Conservation (phyloP, 805 yeast genomes). For the Saccharomycopsis guyanensis region DNA sequence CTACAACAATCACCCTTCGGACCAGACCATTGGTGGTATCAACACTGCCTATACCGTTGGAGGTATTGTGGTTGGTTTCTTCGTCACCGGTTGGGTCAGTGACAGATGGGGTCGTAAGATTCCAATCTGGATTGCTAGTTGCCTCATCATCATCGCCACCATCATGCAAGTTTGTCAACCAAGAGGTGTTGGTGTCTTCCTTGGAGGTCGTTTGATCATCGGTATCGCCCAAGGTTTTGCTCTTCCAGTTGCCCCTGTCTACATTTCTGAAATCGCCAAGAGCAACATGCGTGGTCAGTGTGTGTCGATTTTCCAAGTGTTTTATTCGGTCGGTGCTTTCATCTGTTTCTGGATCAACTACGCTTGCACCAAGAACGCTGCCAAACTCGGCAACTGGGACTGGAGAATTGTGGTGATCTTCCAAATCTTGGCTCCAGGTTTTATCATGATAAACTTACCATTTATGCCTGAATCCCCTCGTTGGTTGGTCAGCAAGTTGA, state of each 20-base stretch:
- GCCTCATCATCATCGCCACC: constrained; percentile 17
- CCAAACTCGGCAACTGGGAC: constrained; percentile 31
- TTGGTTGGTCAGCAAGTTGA: constrained; percentile 34
- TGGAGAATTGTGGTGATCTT: constrained; percentile 37
- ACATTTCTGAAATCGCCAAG: constrained; percentile 36
- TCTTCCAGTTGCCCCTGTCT: constrained; percentile 35
- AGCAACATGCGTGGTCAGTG: constrained; percentile 37
- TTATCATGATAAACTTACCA: constrained; percentile 20
- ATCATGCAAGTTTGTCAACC: constrained; percentile 22
- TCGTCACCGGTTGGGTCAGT: constrained; percentile 22
- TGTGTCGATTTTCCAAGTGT: constrained; percentile 38
- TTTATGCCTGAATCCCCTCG: constrained; percentile 46
- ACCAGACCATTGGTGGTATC: constrained; percentile 22
- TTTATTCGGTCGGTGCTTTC: constrained; percentile 37
- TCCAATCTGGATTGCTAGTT: constrained; percentile 18
- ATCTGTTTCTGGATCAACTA: constrained; percentile 38
- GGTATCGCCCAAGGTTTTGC: constrained; percentile 39
- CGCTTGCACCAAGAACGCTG: constrained; percentile 31
- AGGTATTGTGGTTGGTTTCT: constrained; percentile 22
- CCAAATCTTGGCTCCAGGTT: constrained; percentile 31
- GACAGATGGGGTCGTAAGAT: constrained; percentile 21
- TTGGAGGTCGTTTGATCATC: constrained; percentile 34
- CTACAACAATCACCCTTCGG: constrained; percentile 21
- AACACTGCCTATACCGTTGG: constrained; percentile 24
- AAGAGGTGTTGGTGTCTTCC: constrained; percentile 17